phyloP scores from a whole-genome alignment of 805 yeast species.

The Blastobotrys americana region DNA sequence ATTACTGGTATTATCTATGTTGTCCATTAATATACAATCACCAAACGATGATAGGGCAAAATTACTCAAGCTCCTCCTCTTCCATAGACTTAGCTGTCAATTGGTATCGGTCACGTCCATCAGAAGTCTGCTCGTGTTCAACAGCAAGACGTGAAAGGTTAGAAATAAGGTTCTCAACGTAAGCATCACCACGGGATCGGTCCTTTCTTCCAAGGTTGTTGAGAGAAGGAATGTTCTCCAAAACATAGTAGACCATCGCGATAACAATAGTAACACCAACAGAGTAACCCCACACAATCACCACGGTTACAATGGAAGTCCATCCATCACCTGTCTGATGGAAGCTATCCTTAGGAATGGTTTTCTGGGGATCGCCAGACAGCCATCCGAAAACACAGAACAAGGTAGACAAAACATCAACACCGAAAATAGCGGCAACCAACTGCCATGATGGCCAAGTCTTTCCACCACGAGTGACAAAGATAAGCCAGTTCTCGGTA shows the following conservation, averaged over 20 bases:
- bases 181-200: constrained; percentile 28
- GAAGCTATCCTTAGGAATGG: constrained; percentile 37
- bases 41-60: constrained; percentile 1
- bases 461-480: constrained; percentile 96
- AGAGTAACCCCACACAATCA: constrained; percentile 89
- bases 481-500: constrained; percentile 96
- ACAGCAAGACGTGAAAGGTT: constrained; percentile 33
- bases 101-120: constrained; percentile 27
- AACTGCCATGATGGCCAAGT: constrained; percentile 99
- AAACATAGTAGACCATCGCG: constrained; percentile 92
- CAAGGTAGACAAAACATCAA: constrained; percentile 86
- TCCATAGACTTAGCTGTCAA: constrained; percentile 29
- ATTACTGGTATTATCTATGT: constrained; percentile 3
- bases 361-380: constrained; percentile 30
- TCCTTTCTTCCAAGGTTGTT: constrained; percentile 30
- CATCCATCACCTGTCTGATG: constrained; percentile 64
- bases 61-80: constrained; percentile 32
- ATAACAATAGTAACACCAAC: constrained; percentile 92
- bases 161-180: constrained; percentile 33
- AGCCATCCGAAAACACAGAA: constrained; percentile 94
- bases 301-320: constrained; percentile 92
- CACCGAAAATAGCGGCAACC: constrained; percentile 85
- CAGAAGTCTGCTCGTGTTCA: constrained; percentile 33
- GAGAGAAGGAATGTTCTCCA: constrained; percentile 32
- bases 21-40: constrained; percentile 3